These are phyloP conservation scores for Dictyophora rubrovolvata DNA, from an alignment of 768 basidiomycete species.

Conservation along the genomic window DNA sequence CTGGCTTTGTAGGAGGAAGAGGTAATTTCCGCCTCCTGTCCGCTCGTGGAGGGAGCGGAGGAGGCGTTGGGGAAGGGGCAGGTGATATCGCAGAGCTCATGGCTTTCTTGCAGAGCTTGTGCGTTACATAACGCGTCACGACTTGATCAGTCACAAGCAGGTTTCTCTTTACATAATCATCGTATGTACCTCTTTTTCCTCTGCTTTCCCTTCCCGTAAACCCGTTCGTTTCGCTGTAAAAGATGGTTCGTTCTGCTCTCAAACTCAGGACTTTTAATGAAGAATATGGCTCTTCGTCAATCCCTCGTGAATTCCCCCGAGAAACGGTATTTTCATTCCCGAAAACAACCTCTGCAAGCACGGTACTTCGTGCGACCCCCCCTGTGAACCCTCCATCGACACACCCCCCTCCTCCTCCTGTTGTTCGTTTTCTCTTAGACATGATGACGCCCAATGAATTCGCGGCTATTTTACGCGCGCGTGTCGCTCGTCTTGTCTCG, in stretches of 20 bases:
- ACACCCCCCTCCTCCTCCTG: not conserved
- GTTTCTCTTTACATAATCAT: too few species aligned
- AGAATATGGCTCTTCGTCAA: not conserved
- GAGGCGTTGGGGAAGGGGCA: not conserved
- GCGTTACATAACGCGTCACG: too few species aligned
- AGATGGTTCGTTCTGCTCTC: not conserved
- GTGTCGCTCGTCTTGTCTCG: not conserved
- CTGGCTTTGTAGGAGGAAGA: not conserved
- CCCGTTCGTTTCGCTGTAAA: too few species aligned
- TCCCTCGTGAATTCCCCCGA: not conserved
- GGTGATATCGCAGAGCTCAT: not conserved
- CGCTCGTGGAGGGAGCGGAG: not conserved
- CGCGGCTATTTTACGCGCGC: conserved; percentile 1
- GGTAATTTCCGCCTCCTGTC: not conserved
- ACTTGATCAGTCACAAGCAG: too few species aligned
- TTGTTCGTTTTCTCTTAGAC: not conserved
- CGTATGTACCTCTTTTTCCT: too few species aligned
- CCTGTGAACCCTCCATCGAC: not conserved
- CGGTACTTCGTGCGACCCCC: not conserved
- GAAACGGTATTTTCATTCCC: not conserved
- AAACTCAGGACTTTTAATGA: not conserved
- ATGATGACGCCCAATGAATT: conserved; percentile 7
- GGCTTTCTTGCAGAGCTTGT: too few species aligned
- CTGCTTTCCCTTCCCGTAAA: too few species aligned
- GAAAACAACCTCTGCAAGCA: not conserved